phyloP scores from a whole-genome alignment of 768 basidiomycete species.

The Mycena chlorophos region DNA sequence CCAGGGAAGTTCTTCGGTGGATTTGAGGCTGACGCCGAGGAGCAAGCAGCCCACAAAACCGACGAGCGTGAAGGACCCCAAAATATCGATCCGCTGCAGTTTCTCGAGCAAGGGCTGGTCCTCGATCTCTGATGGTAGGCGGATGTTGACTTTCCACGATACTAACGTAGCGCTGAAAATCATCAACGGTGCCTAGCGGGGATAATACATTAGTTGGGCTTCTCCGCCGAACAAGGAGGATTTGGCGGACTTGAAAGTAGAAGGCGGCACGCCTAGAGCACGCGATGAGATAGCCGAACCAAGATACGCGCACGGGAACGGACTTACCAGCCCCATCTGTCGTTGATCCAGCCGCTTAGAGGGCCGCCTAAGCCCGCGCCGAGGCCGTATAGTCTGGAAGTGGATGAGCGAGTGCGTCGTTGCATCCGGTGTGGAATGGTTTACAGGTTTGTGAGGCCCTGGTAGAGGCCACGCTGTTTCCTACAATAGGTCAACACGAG shows the following conservation, averaged over 20 bases:
- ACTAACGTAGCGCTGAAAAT: constrained; percentile 71
- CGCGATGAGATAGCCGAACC: constrained; percentile 19
- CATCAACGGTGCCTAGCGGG: constrained; percentile 70
- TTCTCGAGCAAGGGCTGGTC: constrained; percentile 61
- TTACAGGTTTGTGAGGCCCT: constrained; percentile 88
- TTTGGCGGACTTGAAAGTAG: constrained; percentile 67
- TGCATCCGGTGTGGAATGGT: constrained; percentile 1
- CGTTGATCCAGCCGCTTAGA: constrained; percentile 82
- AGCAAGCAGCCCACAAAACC: constrained; percentile 67
- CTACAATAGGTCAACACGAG: constrained; percentile 37
- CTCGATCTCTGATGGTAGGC: constrained; percentile 65
- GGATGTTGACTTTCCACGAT: constrained; percentile 74
- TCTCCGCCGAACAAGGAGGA: constrained; percentile 18
- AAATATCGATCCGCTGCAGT: constrained; percentile 77
- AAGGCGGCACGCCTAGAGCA: constrained; percentile 77
- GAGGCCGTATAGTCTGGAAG: constrained; percentile 71
- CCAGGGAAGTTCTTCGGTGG: constrained; percentile 78
- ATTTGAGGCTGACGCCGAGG: constrained; percentile 74
- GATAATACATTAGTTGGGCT: constrained; percentile 14
- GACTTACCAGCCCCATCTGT: constrained; percentile 79
- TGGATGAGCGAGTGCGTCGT: constrained; percentile 18
- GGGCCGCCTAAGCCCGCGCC: constrained; percentile 83
- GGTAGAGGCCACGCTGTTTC: constrained; percentile 85
- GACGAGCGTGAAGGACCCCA: constrained; percentile 82
- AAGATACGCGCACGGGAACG: background rate